phyloP scores from a whole-genome alignment of 2,329 filamentous ascomycete genomes.

The Epichloe brachyelytri region DNA sequence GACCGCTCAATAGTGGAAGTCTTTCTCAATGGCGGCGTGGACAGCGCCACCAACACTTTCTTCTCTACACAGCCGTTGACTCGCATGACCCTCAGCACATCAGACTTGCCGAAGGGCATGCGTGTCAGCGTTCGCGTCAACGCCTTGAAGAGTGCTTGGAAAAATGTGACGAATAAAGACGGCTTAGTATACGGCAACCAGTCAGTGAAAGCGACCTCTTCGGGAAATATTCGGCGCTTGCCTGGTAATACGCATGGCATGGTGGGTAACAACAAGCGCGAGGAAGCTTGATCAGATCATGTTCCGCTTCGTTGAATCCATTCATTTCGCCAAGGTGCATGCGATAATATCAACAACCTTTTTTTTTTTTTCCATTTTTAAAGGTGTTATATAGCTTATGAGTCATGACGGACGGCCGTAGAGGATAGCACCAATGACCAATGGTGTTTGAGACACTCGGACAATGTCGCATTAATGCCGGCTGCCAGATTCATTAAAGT shows the following conservation, averaged over 20 bases:
- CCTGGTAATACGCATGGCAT: not conserved
- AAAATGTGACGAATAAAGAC: not conserved
- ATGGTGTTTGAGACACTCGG: not conserved
- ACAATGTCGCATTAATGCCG: no score
- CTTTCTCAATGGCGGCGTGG: constrained; percentile 20
- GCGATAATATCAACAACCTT: no score
- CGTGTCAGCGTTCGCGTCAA: constrained; percentile 12
- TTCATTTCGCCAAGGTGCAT: not conserved
- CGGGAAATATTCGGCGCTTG: constrained; percentile 2
- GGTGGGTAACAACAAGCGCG: no score
- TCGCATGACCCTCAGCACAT: constrained; percentile 9
- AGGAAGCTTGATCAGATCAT: not conserved
- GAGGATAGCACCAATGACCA: not conserved
- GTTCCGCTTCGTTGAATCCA: not conserved
- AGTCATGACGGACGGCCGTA: not conserved
- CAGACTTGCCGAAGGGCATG: constrained; percentile 10
- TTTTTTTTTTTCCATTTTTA: not conserved
- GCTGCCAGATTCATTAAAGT: no score
- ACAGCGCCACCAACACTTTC: constrained; percentile 20
- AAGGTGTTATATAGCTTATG: not conserved
- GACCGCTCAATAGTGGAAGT: constrained; percentile 24
- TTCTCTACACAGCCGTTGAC: constrained; percentile 17
- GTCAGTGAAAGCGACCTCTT: not conserved
- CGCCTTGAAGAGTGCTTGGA: constrained; percentile 17
- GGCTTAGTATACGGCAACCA: constrained; percentile 6